These are phyloP conservation scores for Rosa multiflora DNA, from an alignment of 306 rosid species.

Conservation along the genomic window DNA sequence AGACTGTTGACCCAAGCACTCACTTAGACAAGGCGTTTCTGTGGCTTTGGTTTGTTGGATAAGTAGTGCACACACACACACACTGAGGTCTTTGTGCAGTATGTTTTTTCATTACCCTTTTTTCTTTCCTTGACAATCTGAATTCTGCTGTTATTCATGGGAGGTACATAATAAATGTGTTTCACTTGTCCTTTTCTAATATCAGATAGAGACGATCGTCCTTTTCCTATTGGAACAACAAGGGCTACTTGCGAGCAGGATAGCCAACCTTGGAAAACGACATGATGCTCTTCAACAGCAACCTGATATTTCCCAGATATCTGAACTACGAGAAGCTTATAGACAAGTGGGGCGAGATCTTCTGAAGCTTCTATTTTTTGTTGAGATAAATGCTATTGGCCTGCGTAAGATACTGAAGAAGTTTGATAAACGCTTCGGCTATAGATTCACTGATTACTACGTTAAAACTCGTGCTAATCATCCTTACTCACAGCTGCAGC, in stretches of 20 bases:
- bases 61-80: background rate
- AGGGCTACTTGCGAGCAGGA: constrained; percentile 91
- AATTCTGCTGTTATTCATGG: constrained; percentile 9
- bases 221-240: constrained; percentile 98
- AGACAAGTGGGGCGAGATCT: constrained; percentile 81
- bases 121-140: constrained; percentile 2
- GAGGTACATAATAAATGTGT: constrained; percentile 16
- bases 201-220: constrained; percentile 92
- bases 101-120: background rate
- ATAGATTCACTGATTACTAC: constrained; percentile 85
- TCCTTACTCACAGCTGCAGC: constrained; percentile 98
- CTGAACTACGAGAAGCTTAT: constrained; percentile 75
- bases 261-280: constrained; percentile 69
- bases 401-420: constrained; percentile 97
- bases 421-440: constrained; percentile 95
- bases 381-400: constrained; percentile 93
- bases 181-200: constrained; percentile 21
- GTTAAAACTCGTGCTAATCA: constrained; percentile 98
- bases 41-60: background rate
- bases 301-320: constrained; percentile 74
- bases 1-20: background rate
- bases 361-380: constrained; percentile 78
- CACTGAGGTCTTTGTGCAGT: background rate
- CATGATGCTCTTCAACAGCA: constrained; percentile 63
- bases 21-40: background rate